Base-by-base conservation (phyloP, 2,329 filamentous ascomycete species). In the Fusarium odoratissimum region DNA sequence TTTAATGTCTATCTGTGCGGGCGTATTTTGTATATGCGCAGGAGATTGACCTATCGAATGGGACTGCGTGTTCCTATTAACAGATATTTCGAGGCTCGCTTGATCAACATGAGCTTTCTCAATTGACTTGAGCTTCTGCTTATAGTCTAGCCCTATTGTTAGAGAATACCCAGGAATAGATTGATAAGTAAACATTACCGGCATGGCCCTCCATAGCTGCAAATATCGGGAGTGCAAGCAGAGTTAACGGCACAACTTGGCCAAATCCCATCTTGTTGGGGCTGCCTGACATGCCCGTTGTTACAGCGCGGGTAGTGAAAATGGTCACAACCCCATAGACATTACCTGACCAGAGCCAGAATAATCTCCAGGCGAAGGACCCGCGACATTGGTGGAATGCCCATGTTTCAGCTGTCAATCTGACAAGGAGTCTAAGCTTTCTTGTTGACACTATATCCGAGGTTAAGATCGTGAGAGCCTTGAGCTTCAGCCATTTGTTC, bases 371-470 rank as follows among this genome's bases (percentile, higher is more conserved):
- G 7, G 17, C 6, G 16, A 63, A 64, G 1, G 46, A 55, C 1
- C 61, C 61, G 0, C 45, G 38, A 3, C 38, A 63, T 6, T 64
- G 61, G n/a, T 63, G 58, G 12, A 54, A 63, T 21, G 58, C n/a
- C 61, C 40, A 64, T 5, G 6, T 10, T 9, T 55, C 58, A 16
- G 40, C 28, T 2, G 17, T 7, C 3, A 25, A 8, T 12, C 0
- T 6, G 21, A 19, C 1, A 13, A 8, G 13, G 3, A 13, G 1
- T 6, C 11, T 11, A 3, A n/a, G 6, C 12, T 4, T 23, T 1
- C 21, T 13, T 3, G 10, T 8, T 9, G 35, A n/a, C 2, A 10
- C 5, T 2, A 4, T 0, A 1, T 8, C 19, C 4, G 12, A 28
- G 3, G 11, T 28, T 0, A 64, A 14, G n/a, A 64, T 35, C 0